A percentile compares a stretch with the other conserved stretches of the same genome.
These are phyloP conservation scores for Tetracladium setigerum DNA, from an alignment of 495 filamentous ascomycete genomes.

Conservation along the genomic window DNA sequence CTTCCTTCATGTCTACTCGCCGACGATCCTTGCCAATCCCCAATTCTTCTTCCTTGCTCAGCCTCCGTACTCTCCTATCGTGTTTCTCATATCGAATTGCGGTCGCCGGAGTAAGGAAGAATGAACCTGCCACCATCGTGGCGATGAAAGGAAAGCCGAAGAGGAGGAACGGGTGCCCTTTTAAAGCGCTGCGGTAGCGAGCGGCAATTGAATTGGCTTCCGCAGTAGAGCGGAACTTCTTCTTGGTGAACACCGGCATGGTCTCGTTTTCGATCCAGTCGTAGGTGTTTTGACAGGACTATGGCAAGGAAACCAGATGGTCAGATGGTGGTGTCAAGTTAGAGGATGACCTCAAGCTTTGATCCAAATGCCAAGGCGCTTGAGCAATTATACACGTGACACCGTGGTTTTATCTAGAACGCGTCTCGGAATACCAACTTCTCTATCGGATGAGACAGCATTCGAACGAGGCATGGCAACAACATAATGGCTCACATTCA, in stretches of 20 bases:
- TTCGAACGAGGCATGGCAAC: slow-evolving; percentile 9
- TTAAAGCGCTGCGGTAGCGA: slow-evolving; percentile 62
- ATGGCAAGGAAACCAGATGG: too few relatives aligned
- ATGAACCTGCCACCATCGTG: slow-evolving; percentile 89
- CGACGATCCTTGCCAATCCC: slow-evolving; percentile 65
- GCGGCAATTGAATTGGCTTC: slow-evolving; percentile 59
- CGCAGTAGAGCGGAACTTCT: slow-evolving; percentile 58
- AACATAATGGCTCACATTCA: slow-evolving; percentile 29
- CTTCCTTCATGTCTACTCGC: slow-evolving; percentile 73
- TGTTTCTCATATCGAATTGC: slow-evolving; percentile 89
- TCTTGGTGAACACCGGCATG: slow-evolving; percentile 69
- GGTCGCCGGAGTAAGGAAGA: slow-evolving; percentile 88
- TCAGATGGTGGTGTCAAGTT: too few relatives aligned
- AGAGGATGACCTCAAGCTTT: too few relatives aligned
- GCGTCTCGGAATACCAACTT: slow-evolving; percentile 7
- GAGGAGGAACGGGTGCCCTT: slow-evolving; percentile 77
- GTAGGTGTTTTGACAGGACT: neutral
- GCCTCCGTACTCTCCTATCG: slow-evolving; percentile 74
- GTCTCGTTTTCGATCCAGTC: slow-evolving; percentile 1
- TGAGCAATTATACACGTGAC: slow-evolving; percentile 1
- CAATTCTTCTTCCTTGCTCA: slow-evolving; percentile 78
- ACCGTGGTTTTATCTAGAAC: slow-evolving; percentile 3
- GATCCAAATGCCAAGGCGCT: too few relatives aligned
- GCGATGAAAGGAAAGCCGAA: slow-evolving; percentile 94
- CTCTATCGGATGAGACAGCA: slow-evolving; percentile 4